These are phyloP conservation scores for Linum trigynum DNA, from an alignment of 345 rosid genomes.

Conservation along the genomic window DNA sequence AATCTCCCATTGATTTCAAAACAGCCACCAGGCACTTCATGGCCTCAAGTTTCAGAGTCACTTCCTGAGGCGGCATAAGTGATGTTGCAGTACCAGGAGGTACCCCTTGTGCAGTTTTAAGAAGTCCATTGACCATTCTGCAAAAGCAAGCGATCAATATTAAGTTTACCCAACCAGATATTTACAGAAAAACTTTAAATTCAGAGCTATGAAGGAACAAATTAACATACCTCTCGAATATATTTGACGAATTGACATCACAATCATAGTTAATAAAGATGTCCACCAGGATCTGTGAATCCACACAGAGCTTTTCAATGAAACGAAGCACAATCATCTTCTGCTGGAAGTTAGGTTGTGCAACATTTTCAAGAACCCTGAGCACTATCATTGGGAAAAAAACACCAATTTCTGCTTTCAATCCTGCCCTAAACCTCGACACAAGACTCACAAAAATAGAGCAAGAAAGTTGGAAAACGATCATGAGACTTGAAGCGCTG, in stretches of 20 bases:
- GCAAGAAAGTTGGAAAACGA: conserved; percentile 99
- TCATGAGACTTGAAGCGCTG: conserved; percentile 90
- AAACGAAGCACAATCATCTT: conserved; percentile 97
- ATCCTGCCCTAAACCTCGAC: conserved; percentile 93
- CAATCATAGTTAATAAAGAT: conserved; percentile 98
- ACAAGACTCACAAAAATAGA: conserved; percentile 97
- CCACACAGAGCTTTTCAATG: conserved; percentile 88
- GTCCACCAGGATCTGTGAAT: conserved; percentile 95
- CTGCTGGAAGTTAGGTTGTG: conserved; percentile 98
- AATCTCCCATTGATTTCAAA: conserved; percentile 94
- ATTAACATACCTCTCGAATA: conserved; percentile 82
- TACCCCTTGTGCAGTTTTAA: conserved; percentile 98
- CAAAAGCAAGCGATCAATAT: conserved; percentile 17
- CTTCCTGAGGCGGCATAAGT: conserved; percentile 88
- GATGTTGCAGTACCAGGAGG: conserved; percentile 78
- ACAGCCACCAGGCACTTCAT: conserved; percentile 92
- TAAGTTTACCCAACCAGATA: background rate
- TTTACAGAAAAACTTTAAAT: background rate
- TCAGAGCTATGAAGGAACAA: conserved; percentile 1
- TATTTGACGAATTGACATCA: conserved; percentile 96
- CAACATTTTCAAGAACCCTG: conserved; percentile 88
- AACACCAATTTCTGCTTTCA: conserved; percentile 99
- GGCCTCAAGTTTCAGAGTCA: conserved; percentile 87
- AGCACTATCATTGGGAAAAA: conserved; percentile 99
- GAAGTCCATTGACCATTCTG: conserved; percentile 99